phyloP scores from a whole-genome alignment of 306 rosid species.

The Vachellia collinsii region DNA sequence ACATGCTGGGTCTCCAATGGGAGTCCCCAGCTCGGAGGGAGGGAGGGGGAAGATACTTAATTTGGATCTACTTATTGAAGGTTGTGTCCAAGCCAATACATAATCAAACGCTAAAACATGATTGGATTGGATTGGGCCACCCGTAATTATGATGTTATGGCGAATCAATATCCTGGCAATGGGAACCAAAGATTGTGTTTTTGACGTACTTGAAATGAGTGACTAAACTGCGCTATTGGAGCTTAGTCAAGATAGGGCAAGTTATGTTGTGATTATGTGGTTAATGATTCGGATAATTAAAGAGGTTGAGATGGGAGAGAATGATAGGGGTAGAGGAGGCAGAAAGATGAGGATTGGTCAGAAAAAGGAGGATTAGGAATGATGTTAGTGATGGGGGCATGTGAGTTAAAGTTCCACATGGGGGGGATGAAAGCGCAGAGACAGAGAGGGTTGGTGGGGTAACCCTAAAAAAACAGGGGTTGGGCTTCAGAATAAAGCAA shows the following conservation, averaged over 20 bases:
- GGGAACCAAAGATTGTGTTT: neutral
- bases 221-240: constrained; percentile 24
- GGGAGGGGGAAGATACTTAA: constrained; percentile 17
- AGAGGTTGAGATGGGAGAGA: constrained; percentile 24
- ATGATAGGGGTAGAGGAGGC: constrained; percentile 38
- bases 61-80: constrained; percentile 25
- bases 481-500: constrained; percentile 48
- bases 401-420: constrained; percentile 51
- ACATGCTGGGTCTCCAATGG: constrained; percentile 41
- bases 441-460: constrained; percentile 31
- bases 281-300: constrained; percentile 34
- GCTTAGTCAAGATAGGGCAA: constrained; percentile 28
- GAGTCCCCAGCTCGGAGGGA: neutral
- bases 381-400: constrained; percentile 50
- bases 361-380: constrained; percentile 46
- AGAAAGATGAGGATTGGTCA: constrained; percentile 44
- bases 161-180: constrained; percentile 28
- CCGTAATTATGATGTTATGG: constrained; percentile 26
- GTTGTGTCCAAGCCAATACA: constrained; percentile 24
- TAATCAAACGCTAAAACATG: constrained; percentile 21
- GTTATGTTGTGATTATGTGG: constrained; percentile 31
- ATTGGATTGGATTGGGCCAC: constrained; percentile 35
- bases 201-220: constrained; percentile 29
- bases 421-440: constrained; percentile 19
- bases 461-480: constrained; percentile 22